These are phyloP conservation scores for Cladosporium sp. DNA, from an alignment of 2,329 filamentous ascomycete species.

Conservation along the genomic window DNA sequence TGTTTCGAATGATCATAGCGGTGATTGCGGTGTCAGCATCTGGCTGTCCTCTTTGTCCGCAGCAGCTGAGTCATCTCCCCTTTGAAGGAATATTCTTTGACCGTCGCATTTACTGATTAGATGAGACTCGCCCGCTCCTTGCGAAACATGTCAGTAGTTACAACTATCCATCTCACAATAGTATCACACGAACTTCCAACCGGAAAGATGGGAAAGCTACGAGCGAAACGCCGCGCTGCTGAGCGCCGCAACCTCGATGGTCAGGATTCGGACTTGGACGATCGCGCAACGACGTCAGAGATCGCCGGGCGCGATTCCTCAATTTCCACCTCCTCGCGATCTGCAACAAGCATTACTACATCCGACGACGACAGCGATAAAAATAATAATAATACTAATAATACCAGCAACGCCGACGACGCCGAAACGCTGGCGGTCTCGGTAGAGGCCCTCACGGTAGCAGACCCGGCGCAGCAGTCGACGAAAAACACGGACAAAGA, in stretches of 20 bases:
- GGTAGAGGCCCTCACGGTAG: background rate
- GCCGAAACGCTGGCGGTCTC: background rate
- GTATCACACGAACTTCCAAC: background rate
- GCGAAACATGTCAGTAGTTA: background rate
- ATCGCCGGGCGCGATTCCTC: background rate
- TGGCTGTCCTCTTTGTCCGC: conserved; percentile 3
- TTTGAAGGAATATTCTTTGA: background rate
- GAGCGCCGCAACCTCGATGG: conserved; percentile 6
- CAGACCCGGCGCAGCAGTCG: conserved; percentile 10
- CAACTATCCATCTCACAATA: background rate
- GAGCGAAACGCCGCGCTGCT: conserved; percentile 4
- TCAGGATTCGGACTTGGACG: background rate
- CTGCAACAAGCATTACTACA: background rate
- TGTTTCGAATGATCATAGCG: background rate
- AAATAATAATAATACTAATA: background rate
- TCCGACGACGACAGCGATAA: background rate
- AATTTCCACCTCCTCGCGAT: conserved; percentile 1
- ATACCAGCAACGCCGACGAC: background rate
- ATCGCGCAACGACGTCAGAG: conserved; percentile 8
- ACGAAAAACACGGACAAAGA: background rate
- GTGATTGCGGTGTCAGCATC: conserved; percentile 10
- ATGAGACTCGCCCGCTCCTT: background rate
- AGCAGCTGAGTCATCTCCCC: conserved; percentile 5
- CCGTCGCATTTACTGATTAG: background rate
- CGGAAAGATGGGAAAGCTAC: background rate